Evolutionary conservation across 164 flowering plant genomes (phyloP).

Genomic region (Tetracentron sinense): DNA sequence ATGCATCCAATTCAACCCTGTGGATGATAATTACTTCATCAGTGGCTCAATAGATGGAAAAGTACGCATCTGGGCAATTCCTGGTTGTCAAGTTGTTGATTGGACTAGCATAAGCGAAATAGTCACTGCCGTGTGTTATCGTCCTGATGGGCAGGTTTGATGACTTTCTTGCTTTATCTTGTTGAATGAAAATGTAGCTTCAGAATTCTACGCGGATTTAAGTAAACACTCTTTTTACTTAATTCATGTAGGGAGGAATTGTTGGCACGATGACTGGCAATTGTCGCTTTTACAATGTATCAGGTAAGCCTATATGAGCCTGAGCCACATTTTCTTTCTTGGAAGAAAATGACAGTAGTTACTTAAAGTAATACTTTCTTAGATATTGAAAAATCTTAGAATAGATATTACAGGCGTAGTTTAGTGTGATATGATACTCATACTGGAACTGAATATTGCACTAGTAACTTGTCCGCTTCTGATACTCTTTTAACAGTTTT

Average conservation of each 20-base stretch:
- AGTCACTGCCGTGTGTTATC: conserved; percentile 81
- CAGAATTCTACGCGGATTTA: neutral
- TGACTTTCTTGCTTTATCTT: conserved; percentile 1
- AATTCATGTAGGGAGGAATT: conserved; percentile 57
- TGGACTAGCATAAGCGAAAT: conserved; percentile 78
- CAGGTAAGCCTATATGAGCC: conserved; percentile 38
- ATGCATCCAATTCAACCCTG: conserved; percentile 74
- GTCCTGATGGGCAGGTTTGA: conserved; percentile 81
- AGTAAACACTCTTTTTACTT: conserved; percentile 4
- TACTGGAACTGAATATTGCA: neutral
- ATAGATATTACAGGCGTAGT: no score
- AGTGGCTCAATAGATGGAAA: no score
- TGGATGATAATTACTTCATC: no score
- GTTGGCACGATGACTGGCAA: conserved; percentile 71
- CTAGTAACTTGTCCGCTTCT: neutral
- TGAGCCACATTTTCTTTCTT: neutral
- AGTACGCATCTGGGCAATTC: conserved; percentile 82
- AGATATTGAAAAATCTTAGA: neutral
- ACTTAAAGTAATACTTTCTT: neutral
- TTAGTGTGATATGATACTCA: no score
- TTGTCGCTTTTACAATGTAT: conserved; percentile 61
- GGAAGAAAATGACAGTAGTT: conserved; percentile 1
- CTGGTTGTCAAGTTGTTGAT: conserved; percentile 66
- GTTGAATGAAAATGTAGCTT: conserved; percentile 1
- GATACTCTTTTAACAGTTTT: neutral